Base-by-base conservation (phyloP, 2,329 filamentous ascomycete species). In the Pyricularia sp. region DNA sequence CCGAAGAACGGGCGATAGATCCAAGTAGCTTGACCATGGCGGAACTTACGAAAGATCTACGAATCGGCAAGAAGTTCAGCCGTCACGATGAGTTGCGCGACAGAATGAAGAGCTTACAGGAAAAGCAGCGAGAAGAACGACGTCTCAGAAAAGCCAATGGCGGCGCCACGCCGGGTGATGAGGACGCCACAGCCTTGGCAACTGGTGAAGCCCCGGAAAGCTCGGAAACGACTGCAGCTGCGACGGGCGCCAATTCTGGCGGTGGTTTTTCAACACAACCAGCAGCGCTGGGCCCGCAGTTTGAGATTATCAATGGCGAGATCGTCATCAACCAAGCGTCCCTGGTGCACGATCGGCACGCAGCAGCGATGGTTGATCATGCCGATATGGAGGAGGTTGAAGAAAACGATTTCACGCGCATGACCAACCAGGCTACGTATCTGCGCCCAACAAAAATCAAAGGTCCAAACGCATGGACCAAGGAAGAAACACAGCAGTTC, bases 321-420 rank as follows among this genome's bases (percentile, higher is more conserved):
- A 90, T 94, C 73, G 86, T 92, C 14, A 79, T 92, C 64, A 88
- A 93, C 75, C 87, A 91, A 73, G 83, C 82, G 66, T 90, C 90
- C 1, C 82, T 91, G 20, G 82, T 86, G 58, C 85, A 93, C 71
- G 88, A 94, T 76, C 84, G 89, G 4, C 89, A 92, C 75, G 88
- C 88, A 33, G 82, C 85, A 63, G 88, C 86, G 3, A 83, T 83
- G 5, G 83, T 84, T 28, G 83, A 78, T 20, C 80, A 79, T 6
- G 79, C 83, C 65, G 81, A 84, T 55, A 82, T 86, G 74, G 86
- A 90, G 74, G 85, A 87, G 66, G 84, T 91, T 33, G 91, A 93
- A 73, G 91, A 94, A 76, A 90, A 93, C 79, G 91, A 94, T 73
- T 90, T 94, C 73, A 92, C 91, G 1, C 85, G 86, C 23, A 84